These are phyloP conservation scores for Carpinus fangiana DNA, from an alignment of 306 rosid species.

Conservation along the genomic window DNA sequence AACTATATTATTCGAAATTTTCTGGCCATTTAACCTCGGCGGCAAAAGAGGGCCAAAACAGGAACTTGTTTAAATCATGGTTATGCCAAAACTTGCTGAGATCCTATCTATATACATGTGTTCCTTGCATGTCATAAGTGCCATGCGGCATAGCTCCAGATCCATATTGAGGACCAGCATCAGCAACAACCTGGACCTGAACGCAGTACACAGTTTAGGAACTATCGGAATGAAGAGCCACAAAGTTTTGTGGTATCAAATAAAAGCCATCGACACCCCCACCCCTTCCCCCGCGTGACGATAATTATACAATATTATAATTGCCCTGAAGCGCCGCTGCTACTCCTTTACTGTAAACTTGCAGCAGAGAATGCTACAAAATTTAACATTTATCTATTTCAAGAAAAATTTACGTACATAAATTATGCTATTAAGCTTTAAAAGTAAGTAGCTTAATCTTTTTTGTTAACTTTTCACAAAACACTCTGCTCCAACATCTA, in stretches of 20 bases:
- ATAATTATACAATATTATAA: no score
- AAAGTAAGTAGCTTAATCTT: no score
- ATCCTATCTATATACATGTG: conserved; percentile 43
- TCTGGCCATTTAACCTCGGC: background rate
- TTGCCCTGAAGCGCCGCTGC: no score
- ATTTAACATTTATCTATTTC: no score
- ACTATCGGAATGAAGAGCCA: conserved; percentile 3
- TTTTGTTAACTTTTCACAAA: no score
- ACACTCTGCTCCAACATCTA: no score
- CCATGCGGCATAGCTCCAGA: conserved; percentile 37
- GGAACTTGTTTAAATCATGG: background rate
- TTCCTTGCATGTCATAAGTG: conserved; percentile 38
- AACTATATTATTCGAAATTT: background rate
- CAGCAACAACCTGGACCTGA: conserved; percentile 52
- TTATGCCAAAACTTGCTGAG: conserved; percentile 9
- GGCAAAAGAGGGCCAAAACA: background rate
- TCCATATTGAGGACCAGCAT: conserved; percentile 42
- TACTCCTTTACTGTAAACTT: no score
- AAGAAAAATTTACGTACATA: no score
- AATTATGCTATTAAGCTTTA: no score
- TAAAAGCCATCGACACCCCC: no score
- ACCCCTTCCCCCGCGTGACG: no score
- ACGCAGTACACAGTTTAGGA: conserved; percentile 16
- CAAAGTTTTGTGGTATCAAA: background rate
- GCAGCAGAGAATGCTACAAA: no score